Evolutionary conservation across 768 basidiomycete genomes (phyloP), one percentile per base, ranked within the genome.

Genomic region (Guyanaporus albipodus): DNA sequence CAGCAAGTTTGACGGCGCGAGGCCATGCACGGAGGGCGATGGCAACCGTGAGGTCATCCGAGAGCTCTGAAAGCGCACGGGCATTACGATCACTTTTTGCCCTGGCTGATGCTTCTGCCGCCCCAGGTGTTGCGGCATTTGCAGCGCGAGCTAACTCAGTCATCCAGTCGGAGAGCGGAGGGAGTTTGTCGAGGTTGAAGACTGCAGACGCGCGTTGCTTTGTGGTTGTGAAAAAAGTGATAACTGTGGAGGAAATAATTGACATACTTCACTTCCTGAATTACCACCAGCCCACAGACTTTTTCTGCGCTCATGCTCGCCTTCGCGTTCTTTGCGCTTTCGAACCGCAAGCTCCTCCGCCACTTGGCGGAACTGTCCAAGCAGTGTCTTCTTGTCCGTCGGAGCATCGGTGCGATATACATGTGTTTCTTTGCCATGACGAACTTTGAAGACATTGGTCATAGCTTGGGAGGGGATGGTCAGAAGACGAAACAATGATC

Each of bases 381-480:
- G 75, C 0, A 98, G 75, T 8, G 75, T 73, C 67, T 89, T 93
- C 74, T 99, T 99, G 60, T 97, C 92, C 21, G 83, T 71, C 0
- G 82, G 60, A 8, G 75, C 75, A 47, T 94, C 90, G 3, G 90
- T 90, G 28, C 94, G 82, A 66, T 91, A 98, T 7, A 99, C 92
- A 61, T 93, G 85, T 1, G 89, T 89, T 66, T 98, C 95, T 66
- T 95, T 96, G 5, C 88, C 85, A 49, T 93, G 83, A 50, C 87
- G 77, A 52, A 99, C 82, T 73, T 97, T 97, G 76, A 98, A 88
- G 4, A 97, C 94, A 57, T 98, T 96, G n/a, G 85, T 91, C 75
- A 98, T 85, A 39, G 70, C 85, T 81, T 40, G 15, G 42, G 31
- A 41, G 29, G 15, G 42, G 31, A 41, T 27, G 22, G 37, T 53